Base-by-base conservation (phyloP, 805 yeast species). In the Candida ortonii region DNA sequence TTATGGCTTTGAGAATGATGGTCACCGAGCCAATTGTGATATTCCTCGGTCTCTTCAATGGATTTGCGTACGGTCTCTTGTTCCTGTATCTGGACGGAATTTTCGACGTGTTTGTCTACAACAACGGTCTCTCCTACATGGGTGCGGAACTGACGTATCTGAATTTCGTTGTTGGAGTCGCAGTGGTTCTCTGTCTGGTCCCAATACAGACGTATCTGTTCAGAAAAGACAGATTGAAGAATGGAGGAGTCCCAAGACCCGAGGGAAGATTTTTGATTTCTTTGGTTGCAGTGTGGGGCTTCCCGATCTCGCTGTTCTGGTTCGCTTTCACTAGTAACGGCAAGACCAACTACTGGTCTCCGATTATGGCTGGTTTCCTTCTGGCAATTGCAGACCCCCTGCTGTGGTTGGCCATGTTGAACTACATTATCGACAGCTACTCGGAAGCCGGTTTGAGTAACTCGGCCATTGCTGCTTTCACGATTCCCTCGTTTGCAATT, bases 61-160 rank as follows among this genome's bases (percentile, higher is more conserved):
- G 65, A 30, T 60, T 60, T 32, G 57, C 62, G 13, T 60, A 60
- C 36, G 65, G 61, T 42, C 42, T 60, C 31, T 47, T 60, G 29
- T 60, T 59, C 53, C 44, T 60, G 32, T 60, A 60, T 44, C 50
- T 52, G 29, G 65, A 59, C 39, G 65, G 65, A 52, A 57, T 60
- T 31, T 60, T 48, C 36, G 55, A 54, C 35, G 64, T 60, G 29
- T 60, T 60, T 31, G 65, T 54, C 29, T 36, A 17, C 37, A 59
- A 60, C 45, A 60, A 59, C 34, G 56, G 56, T 10, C 47, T 60
- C 12, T 48, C 59, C 6, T 38, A 36, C 25, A 58, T 60, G 48
- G 52, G 44, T 4, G 65, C 64, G 4, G 63, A 60, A 38, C 45
- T 50, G 33, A 56, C 64, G 1, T 60, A 53, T 33, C 46, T 60